Evolutionary conservation across 176 grass and related monocot genomes (phyloP).

Genomic region (Eragrostis curvula): DNA sequence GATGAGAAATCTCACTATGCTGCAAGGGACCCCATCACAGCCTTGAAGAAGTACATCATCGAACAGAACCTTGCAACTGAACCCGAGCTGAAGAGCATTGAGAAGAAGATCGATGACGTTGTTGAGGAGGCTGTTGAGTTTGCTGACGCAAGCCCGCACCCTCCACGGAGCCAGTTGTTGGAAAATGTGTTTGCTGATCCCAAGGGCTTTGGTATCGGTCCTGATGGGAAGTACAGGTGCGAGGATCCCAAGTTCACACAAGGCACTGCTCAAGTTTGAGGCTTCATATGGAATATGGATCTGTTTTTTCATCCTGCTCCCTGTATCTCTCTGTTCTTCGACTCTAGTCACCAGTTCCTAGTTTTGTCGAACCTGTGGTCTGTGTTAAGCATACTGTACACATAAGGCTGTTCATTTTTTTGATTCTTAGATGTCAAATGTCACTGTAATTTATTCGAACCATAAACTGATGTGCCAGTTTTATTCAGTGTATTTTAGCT

Average conservation of each 20-base stretch:
- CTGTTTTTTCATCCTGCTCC: conserved; percentile 3
- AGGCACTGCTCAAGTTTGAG: conserved; percentile 89
- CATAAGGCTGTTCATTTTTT: conserved; percentile 34
- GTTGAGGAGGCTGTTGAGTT: conserved; percentile 98
- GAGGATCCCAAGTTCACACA: conserved; percentile 94
- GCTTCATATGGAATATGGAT: not conserved
- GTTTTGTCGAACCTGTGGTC: conserved; percentile 42
- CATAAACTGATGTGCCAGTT: not conserved
- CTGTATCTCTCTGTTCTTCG: conserved; percentile 7
- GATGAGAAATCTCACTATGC: conserved; percentile 91
- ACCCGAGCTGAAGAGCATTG: conserved; percentile 80
- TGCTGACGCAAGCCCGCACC: conserved; percentile 77
- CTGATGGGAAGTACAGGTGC: conserved; percentile 86
- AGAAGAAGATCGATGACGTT: conserved; percentile 81
- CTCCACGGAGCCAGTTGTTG: conserved; percentile 83
- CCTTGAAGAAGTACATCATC: conserved; percentile 82
- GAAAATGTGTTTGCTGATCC: conserved; percentile 93
- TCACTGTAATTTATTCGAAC: conserved; percentile 9
- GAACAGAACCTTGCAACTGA: conserved; percentile 72
- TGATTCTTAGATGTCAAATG: conserved; percentile 11
- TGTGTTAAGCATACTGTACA: conserved; percentile 24
- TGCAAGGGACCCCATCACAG: conserved; percentile 70
- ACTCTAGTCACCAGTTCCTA: conserved; percentile 18
- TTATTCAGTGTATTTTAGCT: conserved; percentile 21
- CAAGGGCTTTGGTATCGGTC: conserved; percentile 94